Conservation (phyloP, 108 stramenopile genomes). For the Nannochloropsis granulata region DNA sequence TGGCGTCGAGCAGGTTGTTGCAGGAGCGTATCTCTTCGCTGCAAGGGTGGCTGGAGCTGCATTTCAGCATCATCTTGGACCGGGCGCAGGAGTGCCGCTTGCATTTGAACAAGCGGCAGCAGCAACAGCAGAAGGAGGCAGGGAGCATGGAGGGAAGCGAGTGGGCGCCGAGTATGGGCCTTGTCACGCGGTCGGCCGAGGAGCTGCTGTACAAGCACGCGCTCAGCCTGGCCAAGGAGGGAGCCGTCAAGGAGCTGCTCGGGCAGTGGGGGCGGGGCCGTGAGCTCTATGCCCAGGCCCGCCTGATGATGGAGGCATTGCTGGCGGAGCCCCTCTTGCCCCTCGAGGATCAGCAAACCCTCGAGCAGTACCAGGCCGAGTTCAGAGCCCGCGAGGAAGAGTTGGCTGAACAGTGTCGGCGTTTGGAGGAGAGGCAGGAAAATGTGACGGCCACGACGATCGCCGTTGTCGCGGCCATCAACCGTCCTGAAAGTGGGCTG, state of each 20-base stretch:
- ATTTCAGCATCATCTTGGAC: conserved; percentile 7
- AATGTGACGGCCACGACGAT: too few species aligned
- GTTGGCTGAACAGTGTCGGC: not conserved
- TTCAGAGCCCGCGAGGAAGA: not conserved
- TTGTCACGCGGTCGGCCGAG: not conserved
- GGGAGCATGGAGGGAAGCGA: not conserved
- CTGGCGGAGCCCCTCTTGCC: not conserved
- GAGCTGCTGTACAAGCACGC: not conserved
- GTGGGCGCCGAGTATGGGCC: not conserved
- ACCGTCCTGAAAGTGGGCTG: too few species aligned
- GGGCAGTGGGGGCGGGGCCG: not conserved
- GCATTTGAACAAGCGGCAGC: not conserved
- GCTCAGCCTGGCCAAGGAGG: not conserved
- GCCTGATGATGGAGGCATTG: not conserved
- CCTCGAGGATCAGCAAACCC: not conserved
- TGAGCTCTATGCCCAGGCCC: not conserved
- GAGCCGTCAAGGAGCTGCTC: not conserved
- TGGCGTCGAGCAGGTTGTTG: not conserved
- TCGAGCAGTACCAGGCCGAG: not conserved
- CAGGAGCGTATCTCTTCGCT: not conserved
- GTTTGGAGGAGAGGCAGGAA: not conserved
- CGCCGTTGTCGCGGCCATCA: too few species aligned
- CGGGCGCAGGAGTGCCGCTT: conserved; percentile 14
- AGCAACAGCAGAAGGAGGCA: not conserved
- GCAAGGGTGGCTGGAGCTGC: conserved; percentile 12